Conservation (phyloP, 345 rosid species). For the Raphanus raphanistrum region DNA sequence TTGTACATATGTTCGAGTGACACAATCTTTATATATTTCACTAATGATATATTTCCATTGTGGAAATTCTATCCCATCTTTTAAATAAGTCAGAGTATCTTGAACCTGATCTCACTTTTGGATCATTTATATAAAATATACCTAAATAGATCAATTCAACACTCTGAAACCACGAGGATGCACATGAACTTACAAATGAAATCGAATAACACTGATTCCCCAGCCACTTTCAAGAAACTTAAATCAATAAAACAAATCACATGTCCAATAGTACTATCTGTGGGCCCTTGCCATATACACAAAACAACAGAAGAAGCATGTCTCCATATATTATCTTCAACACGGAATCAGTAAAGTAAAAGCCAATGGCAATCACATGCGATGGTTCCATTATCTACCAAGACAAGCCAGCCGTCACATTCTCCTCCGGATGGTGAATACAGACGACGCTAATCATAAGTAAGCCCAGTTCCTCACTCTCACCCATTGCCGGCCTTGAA, state of each 20-base stretch:
- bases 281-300: neutral
- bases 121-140: neutral
- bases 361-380: neutral
- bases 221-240: neutral
- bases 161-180: neutral
- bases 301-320: neutral
- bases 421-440: neutral
- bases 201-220: neutral
- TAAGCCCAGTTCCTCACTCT: neutral
- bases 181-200: neutral
- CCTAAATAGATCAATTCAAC: neutral
- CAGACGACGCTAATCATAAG: neutral
- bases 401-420: neutral
- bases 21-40: neutral
- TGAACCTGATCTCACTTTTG: neutral
- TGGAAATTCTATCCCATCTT: neutral
- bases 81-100: neutral
- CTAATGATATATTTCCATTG: neutral
- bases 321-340: neutral
- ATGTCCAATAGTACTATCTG: neutral
- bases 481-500: neutral
- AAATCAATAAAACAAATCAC: neutral
- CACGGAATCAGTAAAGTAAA: neutral
- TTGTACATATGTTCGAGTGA: neutral
- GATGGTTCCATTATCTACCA: neutral